Percentiles rank a stretch among this genome's conserved stretches.
These are phyloP conservation scores for Skeletonema grethae DNA, from an alignment of 108 stramenopile species.

Conservation along the genomic window DNA sequence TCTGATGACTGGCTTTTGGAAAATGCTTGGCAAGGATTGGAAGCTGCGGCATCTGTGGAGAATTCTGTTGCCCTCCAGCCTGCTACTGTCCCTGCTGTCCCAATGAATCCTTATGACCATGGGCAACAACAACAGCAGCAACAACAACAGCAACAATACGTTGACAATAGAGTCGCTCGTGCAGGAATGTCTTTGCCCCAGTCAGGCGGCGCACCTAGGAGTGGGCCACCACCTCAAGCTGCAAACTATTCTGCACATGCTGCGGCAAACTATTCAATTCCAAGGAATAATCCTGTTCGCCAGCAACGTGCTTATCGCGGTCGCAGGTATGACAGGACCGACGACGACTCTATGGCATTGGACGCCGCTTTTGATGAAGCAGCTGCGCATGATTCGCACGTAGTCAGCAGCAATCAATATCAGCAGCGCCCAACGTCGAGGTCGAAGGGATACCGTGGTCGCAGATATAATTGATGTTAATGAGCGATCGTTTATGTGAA, in stretches of 20 bases:
- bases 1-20: slow-evolving; percentile 65
- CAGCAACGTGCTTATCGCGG: background rate
- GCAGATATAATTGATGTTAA: background rate
- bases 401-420: background rate
- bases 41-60: background rate
- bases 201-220: background rate
- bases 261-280: background rate
- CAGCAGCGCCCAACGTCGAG: background rate
- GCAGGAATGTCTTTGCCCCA: background rate
- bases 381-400: background rate
- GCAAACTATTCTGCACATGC: background rate
- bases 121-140: slow-evolving; percentile 1
- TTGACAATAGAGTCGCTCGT: background rate
- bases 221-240: background rate
- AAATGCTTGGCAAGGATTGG: slow-evolving; percentile 64
- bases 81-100: background rate
- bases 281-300: background rate
- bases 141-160: background rate
- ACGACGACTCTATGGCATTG: background rate
- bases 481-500: background rate
- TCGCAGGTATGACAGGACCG: background rate
- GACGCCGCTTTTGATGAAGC: background rate
- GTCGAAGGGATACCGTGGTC: background rate
- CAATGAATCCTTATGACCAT: background rate
- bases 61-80: background rate